phyloP scores from a whole-genome alignment of 805 yeast species.

The Candida krabiensis region DNA sequence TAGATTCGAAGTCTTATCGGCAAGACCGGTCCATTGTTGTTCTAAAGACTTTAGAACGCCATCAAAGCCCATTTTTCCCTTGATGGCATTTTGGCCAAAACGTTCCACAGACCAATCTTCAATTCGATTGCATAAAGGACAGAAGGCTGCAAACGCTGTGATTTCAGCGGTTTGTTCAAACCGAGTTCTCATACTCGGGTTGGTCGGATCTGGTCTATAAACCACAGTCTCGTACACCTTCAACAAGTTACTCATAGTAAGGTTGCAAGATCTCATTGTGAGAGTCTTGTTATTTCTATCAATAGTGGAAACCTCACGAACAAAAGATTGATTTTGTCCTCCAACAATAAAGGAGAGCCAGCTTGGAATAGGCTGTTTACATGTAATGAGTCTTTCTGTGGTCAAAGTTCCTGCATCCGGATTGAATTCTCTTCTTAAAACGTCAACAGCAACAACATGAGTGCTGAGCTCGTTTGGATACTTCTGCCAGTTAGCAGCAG shows the following conservation, averaged over 20 bases:
- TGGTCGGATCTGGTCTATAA: conserved; percentile 65
- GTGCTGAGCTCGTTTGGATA: conserved; percentile 94
- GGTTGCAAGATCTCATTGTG: conserved; percentile 79
- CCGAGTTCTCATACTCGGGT: conserved; percentile 52
- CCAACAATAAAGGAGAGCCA: conserved; percentile 81
- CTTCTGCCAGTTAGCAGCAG: conserved; percentile 95
- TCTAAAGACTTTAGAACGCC: conserved; percentile 59
- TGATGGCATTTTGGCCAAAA: conserved; percentile 81
- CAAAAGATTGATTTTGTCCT: conserved; percentile 69
- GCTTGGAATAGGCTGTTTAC: conserved; percentile 79
- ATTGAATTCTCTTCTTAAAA: conserved; percentile 69
- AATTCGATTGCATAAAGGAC: conserved; percentile 70
- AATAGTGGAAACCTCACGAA: conserved; percentile 85
- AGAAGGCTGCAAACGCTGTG: conserved; percentile 76
- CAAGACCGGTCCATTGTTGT: conserved; percentile 33
- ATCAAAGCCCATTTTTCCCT: conserved; percentile 86
- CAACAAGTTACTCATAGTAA: conserved; percentile 75
- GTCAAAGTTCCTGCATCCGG: conserved; percentile 52
- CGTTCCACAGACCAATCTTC: conserved; percentile 93
- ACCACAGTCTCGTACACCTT: conserved; percentile 86
- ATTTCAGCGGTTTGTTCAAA: conserved; percentile 86
- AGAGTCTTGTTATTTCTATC: conserved; percentile 64
- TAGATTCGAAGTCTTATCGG: conserved; percentile 21
- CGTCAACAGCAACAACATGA: conserved; percentile 93
- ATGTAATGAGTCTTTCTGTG: conserved; percentile 86